phyloP scores from a whole-genome alignment of 495 filamentous ascomycete species.

The Pyrenula aspistea region DNA sequence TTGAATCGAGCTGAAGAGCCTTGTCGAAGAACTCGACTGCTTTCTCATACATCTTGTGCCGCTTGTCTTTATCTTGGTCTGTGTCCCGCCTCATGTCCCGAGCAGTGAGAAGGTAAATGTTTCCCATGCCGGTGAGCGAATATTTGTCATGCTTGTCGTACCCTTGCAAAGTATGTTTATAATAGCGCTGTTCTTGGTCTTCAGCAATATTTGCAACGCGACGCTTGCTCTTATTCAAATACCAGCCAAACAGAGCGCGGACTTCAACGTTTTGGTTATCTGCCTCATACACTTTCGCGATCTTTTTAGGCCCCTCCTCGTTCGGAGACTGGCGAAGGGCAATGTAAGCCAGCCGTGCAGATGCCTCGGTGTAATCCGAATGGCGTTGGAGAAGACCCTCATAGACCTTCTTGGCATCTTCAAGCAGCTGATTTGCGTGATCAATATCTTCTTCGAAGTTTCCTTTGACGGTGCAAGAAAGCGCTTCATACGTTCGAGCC shows the following conservation, averaged over 20 bases:
- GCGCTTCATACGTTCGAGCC: conserved; percentile 84
- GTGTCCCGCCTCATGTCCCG: conserved; percentile 89
- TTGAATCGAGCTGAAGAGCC: conserved; percentile 79
- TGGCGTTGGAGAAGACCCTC: conserved; percentile 73
- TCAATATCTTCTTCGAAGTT: background rate
- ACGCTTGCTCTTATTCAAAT: conserved; percentile 74
- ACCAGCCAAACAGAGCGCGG: conserved; percentile 87
- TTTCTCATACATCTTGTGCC: conserved; percentile 70
- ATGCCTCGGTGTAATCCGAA: conserved; percentile 82
- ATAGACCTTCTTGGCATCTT: conserved; percentile 79
- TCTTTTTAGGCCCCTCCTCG: conserved; percentile 74
- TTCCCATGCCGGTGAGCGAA: conserved; percentile 90
- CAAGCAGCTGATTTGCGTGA: conserved; percentile 46
- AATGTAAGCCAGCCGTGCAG: conserved; percentile 78
- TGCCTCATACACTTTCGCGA: conserved; percentile 68
- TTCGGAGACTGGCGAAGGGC: conserved; percentile 69
- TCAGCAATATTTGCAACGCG: conserved; percentile 68
- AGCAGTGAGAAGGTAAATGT: conserved; percentile 72
- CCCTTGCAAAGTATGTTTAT: conserved; percentile 89
- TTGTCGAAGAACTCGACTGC: conserved; percentile 99
- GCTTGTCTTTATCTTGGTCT: conserved; percentile 80
- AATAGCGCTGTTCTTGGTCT: conserved; percentile 82
- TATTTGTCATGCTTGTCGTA: conserved; percentile 96
- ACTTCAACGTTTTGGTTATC: conserved; percentile 80
- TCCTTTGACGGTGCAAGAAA: background rate